These are phyloP conservation scores for Cicer chorassanicum DNA, from an alignment of 306 rosid genomes.

Conservation along the genomic window DNA sequence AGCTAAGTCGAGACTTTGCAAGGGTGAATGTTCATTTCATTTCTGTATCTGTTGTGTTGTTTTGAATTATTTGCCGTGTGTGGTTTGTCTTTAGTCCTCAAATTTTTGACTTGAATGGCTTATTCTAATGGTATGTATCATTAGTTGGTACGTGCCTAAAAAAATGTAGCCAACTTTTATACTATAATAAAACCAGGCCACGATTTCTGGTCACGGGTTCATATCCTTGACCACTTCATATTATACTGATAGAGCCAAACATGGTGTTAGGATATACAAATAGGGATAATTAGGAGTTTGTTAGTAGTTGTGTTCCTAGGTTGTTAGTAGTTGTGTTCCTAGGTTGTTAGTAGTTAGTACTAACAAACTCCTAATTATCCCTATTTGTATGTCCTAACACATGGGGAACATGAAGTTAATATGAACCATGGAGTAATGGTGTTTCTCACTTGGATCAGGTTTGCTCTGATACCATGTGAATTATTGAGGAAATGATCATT, in stretches of 20 bases:
- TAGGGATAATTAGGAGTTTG: too few relatives aligned
- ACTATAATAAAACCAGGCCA: conserved; percentile 10
- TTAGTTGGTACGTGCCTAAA: conserved; percentile 18
- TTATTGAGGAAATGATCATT: too few relatives aligned
- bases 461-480: too few relatives aligned
- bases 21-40: conserved; percentile 57
- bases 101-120: conserved; percentile 26
- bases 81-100: background rate
- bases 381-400: too few relatives aligned
- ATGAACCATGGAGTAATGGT: background rate
- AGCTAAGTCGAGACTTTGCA: conserved; percentile 81
- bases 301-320: too few relatives aligned
- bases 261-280: too few relatives aligned
- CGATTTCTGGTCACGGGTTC: background rate
- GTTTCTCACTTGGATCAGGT: too few relatives aligned
- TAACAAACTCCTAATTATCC: too few relatives aligned
- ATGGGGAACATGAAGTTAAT: conserved; percentile 5
- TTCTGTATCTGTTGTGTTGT: conserved; percentile 12
- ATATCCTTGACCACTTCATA: conserved; percentile 11
- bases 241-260: background rate
- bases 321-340: too few relatives aligned
- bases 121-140: conserved; percentile 3
- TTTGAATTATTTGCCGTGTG: conserved; percentile 2
- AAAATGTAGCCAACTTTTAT: conserved; percentile 16
- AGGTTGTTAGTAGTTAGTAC: too few relatives aligned